Evolutionary conservation across 2,329 filamentous ascomycete species (phyloP), one percentile per base, ranked within the genome.

Genomic region (Pseudogymnoascus sp.): DNA sequence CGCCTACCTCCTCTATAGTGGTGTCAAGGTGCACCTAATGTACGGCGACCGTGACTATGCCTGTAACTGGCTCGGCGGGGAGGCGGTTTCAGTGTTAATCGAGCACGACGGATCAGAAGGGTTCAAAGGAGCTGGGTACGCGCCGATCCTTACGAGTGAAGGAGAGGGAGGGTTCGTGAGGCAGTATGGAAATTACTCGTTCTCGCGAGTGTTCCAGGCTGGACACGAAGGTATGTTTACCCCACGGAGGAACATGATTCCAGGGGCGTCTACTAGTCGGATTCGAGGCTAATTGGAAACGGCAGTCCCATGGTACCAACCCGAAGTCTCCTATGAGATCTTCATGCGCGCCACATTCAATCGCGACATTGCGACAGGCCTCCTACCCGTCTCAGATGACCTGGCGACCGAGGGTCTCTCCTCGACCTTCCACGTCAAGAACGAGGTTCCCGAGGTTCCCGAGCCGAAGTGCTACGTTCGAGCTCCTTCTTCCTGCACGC

Each of bases 161-260:
- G 79, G 81, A 6, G 83, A 86, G 70, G 89, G 84, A 60, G 91
- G 90, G 19, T 82, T 84, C 62, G 89, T 91, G 0, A 83, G 90
- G 3, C 89, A 94, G 72, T 90, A 84, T 68, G 90, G 88, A 10
- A 92, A 92, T 68, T 80, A 89, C 61, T 85, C 81, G 14, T 89
- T 89, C 71, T 83, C 83, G 61, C 80, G 86, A 6, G 78, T 89
- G 58, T 89, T 86, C 71, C 82, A 88, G 68, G 80, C 85, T 14
- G 86, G 87, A 1, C 86, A 89, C 68, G 43, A 52, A 52, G 43
- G 43, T 52, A 52, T 16, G 43, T 31, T 52, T 29, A 12, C 23
- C 21, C 11, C 21, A 11, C 1, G 6, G 10, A 6, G 12, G 79
- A 83, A 39, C 7, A 16, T 29, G 14, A 31, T 16, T 31, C 6